Evolutionary conservation across 495 filamentous ascomycete genomes (phyloP).

Genomic region (Neurospora pannonica): DNA sequence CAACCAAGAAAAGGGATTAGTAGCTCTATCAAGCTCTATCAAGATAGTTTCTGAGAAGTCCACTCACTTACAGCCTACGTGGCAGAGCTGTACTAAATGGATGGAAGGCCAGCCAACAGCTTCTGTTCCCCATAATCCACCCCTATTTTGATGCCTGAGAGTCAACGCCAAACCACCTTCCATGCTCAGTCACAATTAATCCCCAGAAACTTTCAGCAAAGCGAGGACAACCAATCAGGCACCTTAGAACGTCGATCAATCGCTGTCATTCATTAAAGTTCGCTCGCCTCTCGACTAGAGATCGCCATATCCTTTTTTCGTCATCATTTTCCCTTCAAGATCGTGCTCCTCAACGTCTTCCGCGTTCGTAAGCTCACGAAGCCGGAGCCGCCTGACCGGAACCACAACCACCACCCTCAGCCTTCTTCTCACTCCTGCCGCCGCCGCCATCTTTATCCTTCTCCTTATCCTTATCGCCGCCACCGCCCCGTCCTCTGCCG

Average conservation of each 20-base stretch:
- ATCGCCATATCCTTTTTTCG: too few species aligned
- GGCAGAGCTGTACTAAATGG: too few species aligned
- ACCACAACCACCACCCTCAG: background rate
- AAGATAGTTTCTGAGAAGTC: too few species aligned
- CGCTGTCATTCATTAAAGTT: background rate
- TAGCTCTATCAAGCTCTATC: too few species aligned
- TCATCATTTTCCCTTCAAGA: background rate
- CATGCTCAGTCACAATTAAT: background rate
- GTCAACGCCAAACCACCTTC: background rate
- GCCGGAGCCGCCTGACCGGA: background rate
- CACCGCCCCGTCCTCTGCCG: slow-evolving; percentile 7
- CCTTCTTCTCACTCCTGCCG: slow-evolving; percentile 1
- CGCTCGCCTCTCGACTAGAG: slow-evolving; percentile 1
- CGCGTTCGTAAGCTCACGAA: background rate
- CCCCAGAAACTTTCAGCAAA: background rate
- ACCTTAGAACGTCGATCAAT: background rate
- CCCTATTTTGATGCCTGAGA: too few species aligned
- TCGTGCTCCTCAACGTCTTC: background rate
- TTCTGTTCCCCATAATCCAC: too few species aligned
- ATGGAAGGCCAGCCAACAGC: too few species aligned
- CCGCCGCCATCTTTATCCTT: slow-evolving; percentile 7
- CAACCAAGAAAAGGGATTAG: too few species aligned
- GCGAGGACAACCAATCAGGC: background rate
- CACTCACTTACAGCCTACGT: too few species aligned
- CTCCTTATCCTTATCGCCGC: slow-evolving; percentile 3